Base-by-base conservation (phyloP, 495 filamentous ascomycete genomes). In the Achaetomiella virescens region DNA sequence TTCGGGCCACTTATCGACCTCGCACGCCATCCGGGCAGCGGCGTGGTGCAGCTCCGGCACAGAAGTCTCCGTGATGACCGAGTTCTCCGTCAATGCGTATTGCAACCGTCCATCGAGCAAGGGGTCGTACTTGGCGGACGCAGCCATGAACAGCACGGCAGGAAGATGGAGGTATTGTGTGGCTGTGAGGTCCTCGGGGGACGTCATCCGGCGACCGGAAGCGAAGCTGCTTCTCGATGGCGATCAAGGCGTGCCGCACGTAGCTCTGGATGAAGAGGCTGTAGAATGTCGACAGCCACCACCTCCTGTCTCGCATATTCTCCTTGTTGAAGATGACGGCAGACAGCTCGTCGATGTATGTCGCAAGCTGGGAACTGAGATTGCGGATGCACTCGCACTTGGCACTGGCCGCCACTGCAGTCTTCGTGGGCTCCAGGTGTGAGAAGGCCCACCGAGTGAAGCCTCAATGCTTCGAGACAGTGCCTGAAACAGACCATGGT, bases 251-350 rank as follows among this genome's bases (percentile, higher is more conserved):
- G 21, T 69, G 63, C 17, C 68, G 58, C 8, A 70, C 67, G 41
- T 66, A 63, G 52, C 63, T 66, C 54, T 70, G 69, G 56, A 72
- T 70, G 48, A 57, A 70, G 4, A 72, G 48, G 45, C 66, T 69
- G 57, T 69, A 72, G 48, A 69, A 72, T 12, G 64, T 67, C 49
- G 67, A 70, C 5, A 70, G 24, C 65, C 69, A 66, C 67, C 67
- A 72, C 11, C 62, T 53, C 38, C 65, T 54, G 36, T 66, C 65
- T 7, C 66, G 55, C 64, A 72, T 67, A 14, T 72, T 72, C 36
- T 66, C 64, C 54, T 72, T 72, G 52, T 70, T 67, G 59, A 72
- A 72, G 18, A 72, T 68, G 25, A 72, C 67, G 0, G 62, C 56
- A 0, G 69, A 72, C 9, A 72, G 54, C 46, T 70, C 69, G 21